A percentile compares a stretch with the other conserved stretches of the same genome.
phyloP scores from a whole-genome alignment of 495 filamentous ascomycete species.

The Trichoderma erinaceum region DNA sequence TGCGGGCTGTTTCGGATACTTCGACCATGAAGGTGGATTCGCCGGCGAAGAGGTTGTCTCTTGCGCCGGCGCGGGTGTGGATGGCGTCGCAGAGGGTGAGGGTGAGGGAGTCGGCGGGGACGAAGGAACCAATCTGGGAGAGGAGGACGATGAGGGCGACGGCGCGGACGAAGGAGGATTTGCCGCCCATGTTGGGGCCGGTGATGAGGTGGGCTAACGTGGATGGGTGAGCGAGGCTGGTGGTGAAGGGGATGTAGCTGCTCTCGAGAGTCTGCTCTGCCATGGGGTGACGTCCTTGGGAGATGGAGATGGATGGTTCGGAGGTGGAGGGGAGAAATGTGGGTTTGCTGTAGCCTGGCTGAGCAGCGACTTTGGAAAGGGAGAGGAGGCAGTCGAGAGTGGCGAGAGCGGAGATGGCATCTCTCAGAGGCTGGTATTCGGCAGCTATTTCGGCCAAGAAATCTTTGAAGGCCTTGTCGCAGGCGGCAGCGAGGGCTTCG shows the following conservation, averaged over 20 bases:
- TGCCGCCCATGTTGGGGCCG: slow-evolving; percentile 98
- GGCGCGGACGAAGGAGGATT: slow-evolving; percentile 88
- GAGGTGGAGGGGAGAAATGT: slow-evolving; percentile 55
- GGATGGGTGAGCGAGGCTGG: slow-evolving; percentile 53
- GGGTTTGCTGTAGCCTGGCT: slow-evolving; percentile 88
- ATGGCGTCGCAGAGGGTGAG: slow-evolving; percentile 87
- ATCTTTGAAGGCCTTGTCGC: slow-evolving; percentile 71
- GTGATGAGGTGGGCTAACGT: slow-evolving; percentile 79
- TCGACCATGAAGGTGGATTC: slow-evolving; percentile 99
- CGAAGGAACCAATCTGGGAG: slow-evolving; percentile 90
- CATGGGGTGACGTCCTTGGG: slow-evolving; percentile 86
- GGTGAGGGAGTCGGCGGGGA: slow-evolving; percentile 67
- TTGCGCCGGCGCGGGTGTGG: slow-evolving; percentile 93
- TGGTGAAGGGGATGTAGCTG: slow-evolving; percentile 89
- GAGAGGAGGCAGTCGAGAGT: slow-evolving; percentile 87
- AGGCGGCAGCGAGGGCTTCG: slow-evolving; percentile 85
- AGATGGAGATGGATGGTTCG: slow-evolving; percentile 62
- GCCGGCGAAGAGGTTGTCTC: slow-evolving; percentile 91
- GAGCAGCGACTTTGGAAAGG: slow-evolving; percentile 70
- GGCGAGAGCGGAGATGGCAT: slow-evolving; percentile 79
- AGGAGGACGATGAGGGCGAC: slow-evolving; percentile 89
- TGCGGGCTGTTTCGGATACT: slow-evolving; percentile 82
- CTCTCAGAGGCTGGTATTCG: slow-evolving; percentile 82
- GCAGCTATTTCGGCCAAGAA: slow-evolving; percentile 67
- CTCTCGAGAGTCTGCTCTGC: slow-evolving; percentile 85